Evolutionary conservation across 345 rosid genomes (phyloP), one percentile per base, ranked within the genome.

Genomic region (Orychophragmus violaceus): DNA sequence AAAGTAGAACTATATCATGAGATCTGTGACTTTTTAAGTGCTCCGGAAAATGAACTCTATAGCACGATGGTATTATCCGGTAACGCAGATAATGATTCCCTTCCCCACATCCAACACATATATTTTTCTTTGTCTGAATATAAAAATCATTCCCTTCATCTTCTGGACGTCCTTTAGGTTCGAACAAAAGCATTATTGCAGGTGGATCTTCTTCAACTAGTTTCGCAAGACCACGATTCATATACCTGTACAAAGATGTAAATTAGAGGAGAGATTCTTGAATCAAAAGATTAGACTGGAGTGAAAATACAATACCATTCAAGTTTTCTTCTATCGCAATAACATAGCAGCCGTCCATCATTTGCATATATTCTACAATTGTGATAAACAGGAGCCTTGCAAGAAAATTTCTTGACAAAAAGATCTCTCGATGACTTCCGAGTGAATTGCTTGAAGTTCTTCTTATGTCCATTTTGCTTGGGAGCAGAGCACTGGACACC

Each of bases 11-110:
- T 55, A 91, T 94, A 76, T 94, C 99, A 79, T 91, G 97, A 71
- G 99, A 94, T n/a, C 97, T 83, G 42, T 94, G 99, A 69, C 97
- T 94, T 80, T 94, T 94, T 71, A 94, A 62, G 74, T 94, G 99
- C 86, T 90, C 97, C 10, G 97, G 96, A 67, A 94, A 94, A 81
- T 90, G 95, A 81, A 90, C 70, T 80, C 99, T 83, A 79, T 94
- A 94, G 80, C 96, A 91, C 2, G 97, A 88, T 70, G 99, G 99
- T 67, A 94, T 91, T 66, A 90, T 81, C 53, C 97, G 79, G 77
- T 94, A 94, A 5, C 95, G 96, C 10, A 94, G 76, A 78, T 94
- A 94, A 61, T 94, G 99, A 69, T 83, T 82, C 62, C 95, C 95
- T 81, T 88, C 93, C 30, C 97, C 99, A 82, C 99, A 94, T 41